Base-by-base conservation (phyloP, 2,329 filamentous ascomycete species). In the Balansia obtecta region DNA sequence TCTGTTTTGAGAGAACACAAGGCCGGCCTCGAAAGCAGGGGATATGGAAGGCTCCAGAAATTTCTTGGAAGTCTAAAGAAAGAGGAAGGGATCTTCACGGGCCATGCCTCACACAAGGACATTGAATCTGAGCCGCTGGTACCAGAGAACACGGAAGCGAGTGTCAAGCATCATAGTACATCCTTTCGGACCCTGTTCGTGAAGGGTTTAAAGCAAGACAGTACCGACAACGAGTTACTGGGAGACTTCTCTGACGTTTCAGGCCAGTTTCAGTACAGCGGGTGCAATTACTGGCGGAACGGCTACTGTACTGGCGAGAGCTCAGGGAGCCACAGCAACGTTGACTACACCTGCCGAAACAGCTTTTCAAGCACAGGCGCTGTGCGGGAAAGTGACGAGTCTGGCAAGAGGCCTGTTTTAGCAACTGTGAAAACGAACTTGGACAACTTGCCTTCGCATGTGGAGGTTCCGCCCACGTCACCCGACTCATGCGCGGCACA, bases 181-280 rank as follows among this genome's bases (percentile, higher is more conserved):
- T 54, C 57, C n/a, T 64, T 65, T 18, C 63, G 67, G 0, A 57
- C 63, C 46, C 59, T 63, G 13, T 61, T 65, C 1, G 70, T 67
- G 54, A 65, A 64, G 40, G 55, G 69, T 11, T 58, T 62, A 6
- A 55, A 72, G 44, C 68, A 65, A 43, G 60, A 63, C 0, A 67
- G 71, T 33, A 56, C 65, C n/a, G 75, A 70, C 56, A 68, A 69
- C 54, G 73, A 75, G 27, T 74, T 71, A 0, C 58, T 76, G 1
- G 27, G 71, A 71, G 48, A 76, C 73, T 1, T 75, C 76, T 16
- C 57, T 76, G 48, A 76, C 52, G 72, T 75, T 9, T 72, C 69
- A 6, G 76, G 72, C 46, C 60, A 69, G 16, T 71, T 30, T 33
- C 44, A 32, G 10, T 13, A 44, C 30, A 48, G 49, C 49, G 45